Conservation (phyloP, 2,329 filamentous ascomycete genomes). For the Periconia sp. region DNA sequence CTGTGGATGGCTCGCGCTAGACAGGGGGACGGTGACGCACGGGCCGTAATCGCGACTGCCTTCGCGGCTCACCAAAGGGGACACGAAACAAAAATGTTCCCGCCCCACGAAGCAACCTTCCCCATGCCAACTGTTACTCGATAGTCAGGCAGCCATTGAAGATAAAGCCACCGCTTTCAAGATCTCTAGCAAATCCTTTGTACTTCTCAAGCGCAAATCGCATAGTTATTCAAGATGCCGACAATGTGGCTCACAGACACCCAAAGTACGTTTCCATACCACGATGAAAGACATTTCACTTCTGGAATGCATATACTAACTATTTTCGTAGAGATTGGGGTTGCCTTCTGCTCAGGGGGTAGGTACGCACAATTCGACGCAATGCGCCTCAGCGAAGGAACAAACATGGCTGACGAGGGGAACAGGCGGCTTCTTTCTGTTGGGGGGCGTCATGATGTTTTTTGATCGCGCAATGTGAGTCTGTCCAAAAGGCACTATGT, state of each 20-base stretch:
- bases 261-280: constrained; percentile 74
- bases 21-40: constrained; percentile 22
- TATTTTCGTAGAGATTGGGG: constrained; percentile 77
- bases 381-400: constrained; percentile 9
- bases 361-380: constrained; percentile 54
- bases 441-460: constrained; percentile 94
- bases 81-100: constrained; percentile 36
- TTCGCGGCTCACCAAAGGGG: constrained; percentile 26
- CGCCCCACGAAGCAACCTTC: constrained; percentile 2
- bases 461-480: constrained; percentile 93
- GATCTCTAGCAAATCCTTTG: no score
- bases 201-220: no score
- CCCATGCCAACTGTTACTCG: constrained; percentile 9
- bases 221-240: constrained; percentile 65
- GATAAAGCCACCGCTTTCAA: no score
- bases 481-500: no score
- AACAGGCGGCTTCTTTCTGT: constrained; percentile 88
- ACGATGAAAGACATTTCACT: constrained; percentile 23
- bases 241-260: constrained; percentile 96
- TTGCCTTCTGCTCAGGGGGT: constrained; percentile 98
- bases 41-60: constrained; percentile 21
- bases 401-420: constrained; percentile 24
- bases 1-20: constrained; percentile 26
- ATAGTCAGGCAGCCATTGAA: constrained; percentile 9
- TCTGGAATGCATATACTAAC: constrained; percentile 13